Evolutionary conservation across 139 green algal species (phyloP).

Genomic region (Edaphochlamys debaryana): DNA sequence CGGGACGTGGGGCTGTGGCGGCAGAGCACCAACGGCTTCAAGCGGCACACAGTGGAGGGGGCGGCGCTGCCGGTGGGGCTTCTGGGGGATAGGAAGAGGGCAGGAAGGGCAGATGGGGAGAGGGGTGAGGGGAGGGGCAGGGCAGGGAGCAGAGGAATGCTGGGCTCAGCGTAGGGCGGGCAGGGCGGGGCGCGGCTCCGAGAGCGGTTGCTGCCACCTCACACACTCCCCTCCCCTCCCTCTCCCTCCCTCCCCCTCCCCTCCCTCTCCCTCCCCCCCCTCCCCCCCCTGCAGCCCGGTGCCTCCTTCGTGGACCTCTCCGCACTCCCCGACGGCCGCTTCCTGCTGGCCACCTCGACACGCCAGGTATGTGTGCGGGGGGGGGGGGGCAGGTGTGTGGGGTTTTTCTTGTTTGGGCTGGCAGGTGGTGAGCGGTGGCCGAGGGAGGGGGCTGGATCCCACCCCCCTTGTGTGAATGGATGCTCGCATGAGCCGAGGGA

Average conservation of each 20-base stretch:
- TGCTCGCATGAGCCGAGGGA: too few relatives aligned
- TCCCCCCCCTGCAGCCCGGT: background rate
- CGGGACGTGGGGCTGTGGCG: slow-evolving; percentile 13
- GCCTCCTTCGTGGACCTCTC: slow-evolving; percentile 25
- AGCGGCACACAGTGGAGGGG: slow-evolving; percentile 39
- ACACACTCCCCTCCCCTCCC: background rate
- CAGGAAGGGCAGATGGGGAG: background rate
- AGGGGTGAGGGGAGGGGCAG: background rate
- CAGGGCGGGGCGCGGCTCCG: too few relatives aligned
- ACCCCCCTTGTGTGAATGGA: too few relatives aligned
- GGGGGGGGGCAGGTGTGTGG: background rate
- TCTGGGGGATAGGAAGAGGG: background rate
- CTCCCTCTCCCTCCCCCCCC: background rate
- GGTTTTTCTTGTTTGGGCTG: too few relatives aligned
- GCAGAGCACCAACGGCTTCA: slow-evolving; percentile 35
- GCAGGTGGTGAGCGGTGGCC: too few relatives aligned
- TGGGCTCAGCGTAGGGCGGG: background rate
- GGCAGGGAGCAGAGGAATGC: background rate
- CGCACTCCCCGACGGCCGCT: slow-evolving; percentile 28
- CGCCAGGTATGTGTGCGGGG: slow-evolving; percentile 15
- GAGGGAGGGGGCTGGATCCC: too few relatives aligned
- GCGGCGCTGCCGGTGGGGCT: slow-evolving; percentile 25
- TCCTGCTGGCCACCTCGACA: slow-evolving; percentile 26
- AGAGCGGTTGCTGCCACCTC: too few relatives aligned
- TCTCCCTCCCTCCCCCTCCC: background rate